Evolutionary conservation across 1,284 basidiomycete genomes (phyloP).

Genomic region (Cryptococcus jaspeensis): DNA sequence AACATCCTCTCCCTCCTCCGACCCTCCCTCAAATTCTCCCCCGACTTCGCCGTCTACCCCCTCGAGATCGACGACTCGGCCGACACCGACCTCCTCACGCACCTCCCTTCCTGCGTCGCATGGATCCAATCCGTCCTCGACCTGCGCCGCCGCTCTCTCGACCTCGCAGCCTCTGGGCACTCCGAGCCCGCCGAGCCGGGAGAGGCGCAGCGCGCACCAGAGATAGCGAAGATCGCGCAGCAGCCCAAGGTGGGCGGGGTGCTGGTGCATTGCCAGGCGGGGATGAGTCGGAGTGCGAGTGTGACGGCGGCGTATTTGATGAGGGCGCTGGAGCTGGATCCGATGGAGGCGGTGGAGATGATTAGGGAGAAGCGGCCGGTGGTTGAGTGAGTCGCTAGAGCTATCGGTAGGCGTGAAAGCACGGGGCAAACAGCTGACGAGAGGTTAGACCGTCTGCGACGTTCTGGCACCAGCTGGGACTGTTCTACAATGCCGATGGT

Average conservation of each 20-base stretch:
- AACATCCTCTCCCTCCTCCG: slow-evolving; percentile 48
- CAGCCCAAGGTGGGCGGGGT: slow-evolving; percentile 66
- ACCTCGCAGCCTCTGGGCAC: not conserved
- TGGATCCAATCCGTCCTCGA: slow-evolving; percentile 73
- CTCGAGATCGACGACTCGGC: slow-evolving; percentile 51
- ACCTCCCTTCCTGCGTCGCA: slow-evolving; percentile 71
- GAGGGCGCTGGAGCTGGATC: slow-evolving; percentile 65
- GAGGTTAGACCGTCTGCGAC: slow-evolving; percentile 69
- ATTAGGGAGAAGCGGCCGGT: slow-evolving; percentile 65
- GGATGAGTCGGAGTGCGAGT: slow-evolving; percentile 76
- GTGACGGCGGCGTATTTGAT: slow-evolving; percentile 82
- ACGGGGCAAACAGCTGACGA: not conserved
- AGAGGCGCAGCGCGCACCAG: not conserved
- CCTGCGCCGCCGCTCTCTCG: slow-evolving; percentile 7
- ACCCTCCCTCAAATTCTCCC: slow-evolving; percentile 34
- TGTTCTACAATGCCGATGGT: slow-evolving; percentile 71
- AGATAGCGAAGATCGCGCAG: slow-evolving; percentile 17
- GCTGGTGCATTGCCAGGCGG: slow-evolving; percentile 82
- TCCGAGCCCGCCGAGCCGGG: not conserved
- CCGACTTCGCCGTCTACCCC: slow-evolving; percentile 36
- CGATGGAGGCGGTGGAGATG: slow-evolving; percentile 64
- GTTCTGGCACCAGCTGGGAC: slow-evolving; percentile 71
- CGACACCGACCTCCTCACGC: slow-evolving; percentile 65
- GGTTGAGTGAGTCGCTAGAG: slow-evolving; percentile 59
- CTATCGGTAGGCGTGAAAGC: not conserved